Base-by-base conservation (phyloP, 208 protist genomes). In the Leishmania gerbilli region DNA sequence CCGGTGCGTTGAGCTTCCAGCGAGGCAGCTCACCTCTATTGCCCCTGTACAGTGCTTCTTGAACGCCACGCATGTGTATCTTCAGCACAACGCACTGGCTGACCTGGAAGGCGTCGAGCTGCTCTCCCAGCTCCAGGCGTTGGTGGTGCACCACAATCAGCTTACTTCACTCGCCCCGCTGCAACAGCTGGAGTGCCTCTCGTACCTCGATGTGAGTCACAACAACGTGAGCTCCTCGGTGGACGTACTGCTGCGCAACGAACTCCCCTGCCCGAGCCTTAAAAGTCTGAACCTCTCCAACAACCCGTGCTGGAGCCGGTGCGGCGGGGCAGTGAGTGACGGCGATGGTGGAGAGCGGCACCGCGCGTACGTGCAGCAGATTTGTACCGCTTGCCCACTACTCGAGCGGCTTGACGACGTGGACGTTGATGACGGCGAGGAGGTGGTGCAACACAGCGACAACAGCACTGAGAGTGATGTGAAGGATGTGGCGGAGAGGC, bases 51-150 rank as follows among this genome's bases (percentile, higher is more conserved):
- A 94, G 80, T 91, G 87, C 74, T 94, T 95, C 72, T 79, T 94
- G 42, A 97, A 94, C 78, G 87, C 86, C 37, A 95, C 92, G 15
- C 91, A 95, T 83, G 67, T 97, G 27, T 95, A 96, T 80, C 82
- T 96, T 21, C 92, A 95, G 79, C 84, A 95, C 86, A 97, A 97
- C 82, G 51, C 68, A 2, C 60, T 97, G 24, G 45, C 71, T 42
- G 77, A 64, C 51, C 72, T 97, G 2, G 92, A 94, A 8, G 94
- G 92, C 40, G 62, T 97, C 37, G 77, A 88, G 67, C 83, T 97
- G 69, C 87, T 95, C 24, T 76, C 74, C 9, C 84, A 94, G 40
- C 87, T 97, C 19, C 83, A 80, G 24, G 91, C 95, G 81, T 76
- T 95, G 9, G 94, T 95, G 45, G 80, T 95, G 47, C 90, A 93